phyloP scores from a whole-genome alignment of 2,329 filamentous ascomycete species.

The Trichoderma sp. region DNA sequence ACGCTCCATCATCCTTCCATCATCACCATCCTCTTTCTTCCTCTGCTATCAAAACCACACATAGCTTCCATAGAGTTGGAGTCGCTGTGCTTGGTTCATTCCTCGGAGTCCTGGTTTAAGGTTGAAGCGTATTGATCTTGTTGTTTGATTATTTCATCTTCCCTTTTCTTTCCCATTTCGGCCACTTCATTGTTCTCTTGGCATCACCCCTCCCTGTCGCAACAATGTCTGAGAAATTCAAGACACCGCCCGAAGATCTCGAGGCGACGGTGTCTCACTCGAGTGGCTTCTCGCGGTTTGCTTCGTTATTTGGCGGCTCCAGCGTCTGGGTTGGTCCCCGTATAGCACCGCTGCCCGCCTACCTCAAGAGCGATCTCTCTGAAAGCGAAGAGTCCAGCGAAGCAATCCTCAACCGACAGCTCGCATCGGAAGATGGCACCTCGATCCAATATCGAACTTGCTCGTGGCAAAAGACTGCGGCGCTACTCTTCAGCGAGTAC shows the following conservation, averaged over 20 bases:
- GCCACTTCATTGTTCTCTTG: background rate
- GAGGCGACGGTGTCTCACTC: slow-evolving; percentile 21
- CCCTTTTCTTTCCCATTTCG: background rate
- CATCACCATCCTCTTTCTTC: background rate
- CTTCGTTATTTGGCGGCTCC: slow-evolving; percentile 42
- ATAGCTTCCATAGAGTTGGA: background rate
- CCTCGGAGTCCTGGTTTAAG: background rate
- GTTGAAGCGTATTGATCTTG: background rate
- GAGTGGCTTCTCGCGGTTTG: slow-evolving; percentile 33
- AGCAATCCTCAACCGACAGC: slow-evolving; percentile 62
- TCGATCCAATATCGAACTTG: slow-evolving; percentile 91
- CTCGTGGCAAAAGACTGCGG: slow-evolving; percentile 93
- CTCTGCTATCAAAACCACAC: background rate
- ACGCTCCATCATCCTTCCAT: background rate
- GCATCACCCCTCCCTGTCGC: background rate
- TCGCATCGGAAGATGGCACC: slow-evolving; percentile 73
- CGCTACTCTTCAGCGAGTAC: slow-evolving; percentile 89
- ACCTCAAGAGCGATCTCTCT: slow-evolving; percentile 35
- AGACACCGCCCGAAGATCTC: slow-evolving; percentile 20
- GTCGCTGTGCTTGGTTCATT: background rate
- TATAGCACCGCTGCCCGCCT: slow-evolving; percentile 49
- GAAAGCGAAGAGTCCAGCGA: slow-evolving; percentile 49
- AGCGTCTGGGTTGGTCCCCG: slow-evolving; percentile 51
- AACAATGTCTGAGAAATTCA: slow-evolving; percentile 33
- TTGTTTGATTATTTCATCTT: background rate